Evolutionary conservation across 352 stramenopile species (phyloP).

Genomic region (Pythium oligandrum): DNA sequence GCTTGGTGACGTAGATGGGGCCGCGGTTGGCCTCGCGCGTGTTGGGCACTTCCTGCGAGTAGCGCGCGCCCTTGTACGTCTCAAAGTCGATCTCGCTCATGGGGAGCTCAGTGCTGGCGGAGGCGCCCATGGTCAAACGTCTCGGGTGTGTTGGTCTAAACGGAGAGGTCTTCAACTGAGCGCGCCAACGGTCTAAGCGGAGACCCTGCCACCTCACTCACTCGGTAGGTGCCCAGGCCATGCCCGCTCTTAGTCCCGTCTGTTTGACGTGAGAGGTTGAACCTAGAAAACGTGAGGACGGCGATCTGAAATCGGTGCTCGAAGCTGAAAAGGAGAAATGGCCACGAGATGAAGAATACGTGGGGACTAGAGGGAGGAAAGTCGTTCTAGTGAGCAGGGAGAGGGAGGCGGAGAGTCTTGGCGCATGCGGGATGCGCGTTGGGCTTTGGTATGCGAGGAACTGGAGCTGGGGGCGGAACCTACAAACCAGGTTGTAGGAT

Average conservation of each 20-base stretch:
- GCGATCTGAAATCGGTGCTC: neutral
- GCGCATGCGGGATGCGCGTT: too few relatives aligned
- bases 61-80: conserved; percentile 30
- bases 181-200: neutral
- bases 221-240: neutral
- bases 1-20: conserved; percentile 27
- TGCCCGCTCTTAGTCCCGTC: neutral
- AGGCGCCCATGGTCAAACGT: conserved; percentile 23
- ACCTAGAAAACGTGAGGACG: neutral
- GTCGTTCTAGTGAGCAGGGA: too few relatives aligned
- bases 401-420: too few relatives aligned
- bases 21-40: conserved; percentile 26
- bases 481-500: too few relatives aligned
- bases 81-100: conserved; percentile 56
- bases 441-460: too few relatives aligned
- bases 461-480: too few relatives aligned
- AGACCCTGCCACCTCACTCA: neutral
- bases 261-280: neutral
- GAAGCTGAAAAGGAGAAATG: too few relatives aligned
- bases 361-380: too few relatives aligned
- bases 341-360: too few relatives aligned
- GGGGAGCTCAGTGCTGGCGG: conserved; percentile 19
- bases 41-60: conserved; percentile 29
- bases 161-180: neutral
- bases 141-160: too few relatives aligned